Percentiles rank a stretch among this genome's conserved stretches.
Evolutionary conservation across 2,329 filamentous ascomycete species (phyloP).

Genomic region (Penicillium sp.): DNA sequence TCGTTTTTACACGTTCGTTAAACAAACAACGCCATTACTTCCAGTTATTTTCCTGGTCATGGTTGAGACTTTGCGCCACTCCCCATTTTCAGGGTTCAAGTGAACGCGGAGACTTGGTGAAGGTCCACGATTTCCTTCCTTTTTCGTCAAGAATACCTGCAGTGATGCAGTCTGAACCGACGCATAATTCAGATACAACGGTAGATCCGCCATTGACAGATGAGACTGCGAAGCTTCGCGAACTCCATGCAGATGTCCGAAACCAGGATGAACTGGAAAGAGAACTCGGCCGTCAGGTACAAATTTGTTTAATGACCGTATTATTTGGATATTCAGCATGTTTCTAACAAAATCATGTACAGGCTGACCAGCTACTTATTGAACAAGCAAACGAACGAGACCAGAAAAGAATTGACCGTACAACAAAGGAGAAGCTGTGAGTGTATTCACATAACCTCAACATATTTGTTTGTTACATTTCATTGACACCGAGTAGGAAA

Average conservation of each 20-base stretch:
- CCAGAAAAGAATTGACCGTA: slow-evolving; percentile 59
- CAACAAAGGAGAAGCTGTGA: slow-evolving; percentile 46
- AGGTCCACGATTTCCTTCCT: not conserved
- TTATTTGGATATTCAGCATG: not conserved
- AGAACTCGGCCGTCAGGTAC: slow-evolving; percentile 65
- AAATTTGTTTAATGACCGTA: not conserved
- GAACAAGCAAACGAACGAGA: slow-evolving; percentile 63
- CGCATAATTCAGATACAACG: not conserved
- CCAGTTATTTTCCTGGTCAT: not conserved
- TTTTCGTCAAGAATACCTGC: not conserved
- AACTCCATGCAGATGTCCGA: slow-evolving; percentile 65
- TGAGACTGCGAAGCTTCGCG: slow-evolving; percentile 59
- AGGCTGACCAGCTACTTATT: slow-evolving; percentile 57
- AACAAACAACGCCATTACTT: not conserved
- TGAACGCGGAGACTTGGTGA: not conserved
- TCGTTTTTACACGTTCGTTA: not conserved
- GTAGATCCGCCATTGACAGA: slow-evolving; percentile 19
- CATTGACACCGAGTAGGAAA: slow-evolving; percentile 37
- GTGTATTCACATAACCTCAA: slow-evolving; percentile 5
- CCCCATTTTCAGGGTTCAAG: not conserved
- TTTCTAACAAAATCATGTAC: slow-evolving; percentile 8
- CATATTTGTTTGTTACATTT: not conserved
- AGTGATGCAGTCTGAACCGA: not conserved
- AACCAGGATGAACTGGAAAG: slow-evolving; percentile 88
- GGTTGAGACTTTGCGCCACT: not conserved